phyloP scores from a whole-genome alignment of 2,329 filamentous ascomycete species.

The Paecilomyces niveus region DNA sequence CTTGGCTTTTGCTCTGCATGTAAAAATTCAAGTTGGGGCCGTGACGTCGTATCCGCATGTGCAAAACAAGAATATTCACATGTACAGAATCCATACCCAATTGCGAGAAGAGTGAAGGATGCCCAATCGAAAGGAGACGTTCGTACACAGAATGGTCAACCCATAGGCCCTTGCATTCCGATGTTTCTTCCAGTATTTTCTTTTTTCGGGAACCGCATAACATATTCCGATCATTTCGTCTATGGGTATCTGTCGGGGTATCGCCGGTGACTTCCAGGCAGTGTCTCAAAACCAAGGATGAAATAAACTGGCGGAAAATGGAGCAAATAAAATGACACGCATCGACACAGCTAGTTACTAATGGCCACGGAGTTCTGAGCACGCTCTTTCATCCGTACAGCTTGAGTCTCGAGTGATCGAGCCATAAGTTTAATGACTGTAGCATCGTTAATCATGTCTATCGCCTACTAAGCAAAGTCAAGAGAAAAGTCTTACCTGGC shows the following conservation, averaged over 20 bases:
- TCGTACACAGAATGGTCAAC: neutral
- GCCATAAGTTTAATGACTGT: constrained; percentile 63
- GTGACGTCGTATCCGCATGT: constrained; percentile 2
- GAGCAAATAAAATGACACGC: constrained; percentile 3
- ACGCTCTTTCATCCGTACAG: constrained; percentile 55
- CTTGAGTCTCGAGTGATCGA: constrained; percentile 58
- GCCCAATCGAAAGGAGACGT: neutral
- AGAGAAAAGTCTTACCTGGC: constrained; percentile 59
- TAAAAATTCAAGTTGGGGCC: neutral
- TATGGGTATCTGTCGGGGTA: constrained; percentile 4
- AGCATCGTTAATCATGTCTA: constrained; percentile 15
- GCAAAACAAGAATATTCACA: neutral
- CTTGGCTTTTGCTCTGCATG: neutral
- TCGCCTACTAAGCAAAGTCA: neutral
- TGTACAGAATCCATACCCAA: constrained; percentile 1
- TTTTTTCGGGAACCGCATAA: neutral
- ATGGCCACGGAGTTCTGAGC: constrained; percentile 35
- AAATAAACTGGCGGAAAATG: neutral
- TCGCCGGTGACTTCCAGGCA: neutral
- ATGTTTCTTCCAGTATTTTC: neutral
- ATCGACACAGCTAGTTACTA: constrained; percentile 14
- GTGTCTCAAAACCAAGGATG: neutral
- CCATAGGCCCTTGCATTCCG: neutral
- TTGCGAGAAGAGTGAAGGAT: neutral
- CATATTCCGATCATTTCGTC: constrained; percentile 1